Evolutionary conservation across 208 protist species (phyloP), one percentile per base, ranked within the genome.

Genomic region (Leishmania gerbilli): DNA sequence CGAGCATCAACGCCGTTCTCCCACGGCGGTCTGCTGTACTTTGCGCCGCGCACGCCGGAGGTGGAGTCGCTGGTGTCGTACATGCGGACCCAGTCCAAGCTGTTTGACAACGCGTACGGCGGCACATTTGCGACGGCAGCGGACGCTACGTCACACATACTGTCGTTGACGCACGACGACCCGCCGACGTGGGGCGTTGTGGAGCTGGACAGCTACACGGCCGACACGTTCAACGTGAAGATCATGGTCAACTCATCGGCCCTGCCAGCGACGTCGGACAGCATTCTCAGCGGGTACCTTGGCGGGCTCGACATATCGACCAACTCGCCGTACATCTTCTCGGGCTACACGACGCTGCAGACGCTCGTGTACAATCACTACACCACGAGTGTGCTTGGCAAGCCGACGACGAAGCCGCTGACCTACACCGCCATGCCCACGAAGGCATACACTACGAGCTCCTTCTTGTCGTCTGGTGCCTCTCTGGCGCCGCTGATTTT

Each of bases 71-170:
- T 95, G 45, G 88, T 92, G 71, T 40, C 65, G 34, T 68, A 90
- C 74, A 84, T 95, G 58, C 78, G 77, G 49, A 56, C 47, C 27
- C 9, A 58, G 11, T 75, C 71, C 6, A 47, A 37, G 15, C 81
- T 91, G 40, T 95, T 95, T 49, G 68, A 80, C 34, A 78, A 84
- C 78, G 87, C 90, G 31, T 90, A 88, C 62, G 84, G 82, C 47
- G 83, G 84, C 27, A 84, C 82, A 19, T 91, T 87, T 64, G 74
- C 77, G 4, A 69, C 74, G 21, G 68, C 62, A 40, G 84, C 56
- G 8, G 89, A 75, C 0, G 68, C 49, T 47, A 42, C 27, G 31
- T 42, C 56, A 42, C 62, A 69, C 55, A 82, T 89, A 40, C 0
- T 37, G 51, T 34, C 74, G 27, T 72, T 77, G 37, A 68, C 49